Conservation (phyloP, 2,329 filamentous ascomycete genomes). For the Tolypocladium ovalisporum region DNA sequence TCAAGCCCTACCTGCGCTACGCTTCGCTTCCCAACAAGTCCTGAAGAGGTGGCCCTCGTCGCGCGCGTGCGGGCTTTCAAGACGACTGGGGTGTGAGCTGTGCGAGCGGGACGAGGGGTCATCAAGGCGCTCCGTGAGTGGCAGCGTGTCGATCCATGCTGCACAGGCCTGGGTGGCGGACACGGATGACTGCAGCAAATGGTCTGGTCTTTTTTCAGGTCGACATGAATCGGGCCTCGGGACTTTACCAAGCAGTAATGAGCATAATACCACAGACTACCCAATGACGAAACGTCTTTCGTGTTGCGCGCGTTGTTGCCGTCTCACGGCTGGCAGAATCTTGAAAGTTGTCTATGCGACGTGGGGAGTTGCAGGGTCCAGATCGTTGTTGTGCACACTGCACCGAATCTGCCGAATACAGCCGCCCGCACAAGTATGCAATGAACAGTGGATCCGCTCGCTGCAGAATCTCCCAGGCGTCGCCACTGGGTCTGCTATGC, state of each 20-base stretch:
- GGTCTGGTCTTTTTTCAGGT: background rate
- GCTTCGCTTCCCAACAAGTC: conserved; percentile 55
- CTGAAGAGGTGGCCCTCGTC: too few species aligned
- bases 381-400: background rate
- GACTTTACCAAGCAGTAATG: background rate
- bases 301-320: background rate
- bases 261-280: background rate
- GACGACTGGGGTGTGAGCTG: background rate
- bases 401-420: background rate
- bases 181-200: background rate
- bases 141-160: background rate
- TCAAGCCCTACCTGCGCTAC: conserved; percentile 66
- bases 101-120: background rate
- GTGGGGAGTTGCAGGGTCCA: too few species aligned
- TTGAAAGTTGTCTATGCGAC: too few species aligned
- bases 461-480: background rate
- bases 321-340: background rate
- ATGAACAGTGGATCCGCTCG: background rate
- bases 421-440: background rate
- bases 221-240: background rate
- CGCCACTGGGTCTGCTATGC: background rate
- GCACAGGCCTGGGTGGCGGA: background rate
- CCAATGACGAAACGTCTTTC: background rate
- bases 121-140: background rate
- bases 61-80: too few species aligned